Conservation (phyloP, 2,329 filamentous ascomycete species). For the Trichoderma harzianum region DNA sequence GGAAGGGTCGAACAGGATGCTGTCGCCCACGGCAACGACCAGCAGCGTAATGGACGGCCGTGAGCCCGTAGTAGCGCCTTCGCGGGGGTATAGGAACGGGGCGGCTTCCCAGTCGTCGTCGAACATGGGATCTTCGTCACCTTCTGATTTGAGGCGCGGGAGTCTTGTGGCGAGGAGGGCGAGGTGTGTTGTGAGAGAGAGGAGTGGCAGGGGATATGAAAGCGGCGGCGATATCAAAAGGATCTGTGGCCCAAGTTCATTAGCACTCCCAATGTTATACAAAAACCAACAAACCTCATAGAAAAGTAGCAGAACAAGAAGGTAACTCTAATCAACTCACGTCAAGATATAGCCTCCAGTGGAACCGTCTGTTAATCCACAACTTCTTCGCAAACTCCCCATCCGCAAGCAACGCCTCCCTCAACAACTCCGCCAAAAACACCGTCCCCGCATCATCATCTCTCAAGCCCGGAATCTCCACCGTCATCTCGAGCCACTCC, state of each 20-base stretch:
- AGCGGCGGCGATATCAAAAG: constrained; percentile 88
- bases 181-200: constrained; percentile 90
- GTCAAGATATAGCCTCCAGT: constrained; percentile 96
- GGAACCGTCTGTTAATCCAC: constrained; percentile 86
- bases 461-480: constrained; percentile 86
- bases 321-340: constrained; percentile 50
- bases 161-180: constrained; percentile 85
- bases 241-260: constrained; percentile 57
- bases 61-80: constrained; percentile 31
- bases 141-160: constrained; percentile 79
- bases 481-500: constrained; percentile 84
- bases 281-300: background rate
- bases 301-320: background rate
- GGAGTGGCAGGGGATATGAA: constrained; percentile 87
- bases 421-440: constrained; percentile 83
- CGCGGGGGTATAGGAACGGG: constrained; percentile 67
- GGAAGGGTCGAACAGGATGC: constrained; percentile 90
- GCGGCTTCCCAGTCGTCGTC: constrained; percentile 96
- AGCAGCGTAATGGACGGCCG: constrained; percentile 86
- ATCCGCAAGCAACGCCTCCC: constrained; percentile 76
- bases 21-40: constrained; percentile 79
- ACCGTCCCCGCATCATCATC: constrained; percentile 90
- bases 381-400: constrained; percentile 67
- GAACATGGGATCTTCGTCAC: constrained; percentile 94
- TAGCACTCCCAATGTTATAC: background rate